These are phyloP conservation scores for Claviceps spartinae DNA, from an alignment of 2,329 filamentous ascomycete species.

Conservation along the genomic window DNA sequence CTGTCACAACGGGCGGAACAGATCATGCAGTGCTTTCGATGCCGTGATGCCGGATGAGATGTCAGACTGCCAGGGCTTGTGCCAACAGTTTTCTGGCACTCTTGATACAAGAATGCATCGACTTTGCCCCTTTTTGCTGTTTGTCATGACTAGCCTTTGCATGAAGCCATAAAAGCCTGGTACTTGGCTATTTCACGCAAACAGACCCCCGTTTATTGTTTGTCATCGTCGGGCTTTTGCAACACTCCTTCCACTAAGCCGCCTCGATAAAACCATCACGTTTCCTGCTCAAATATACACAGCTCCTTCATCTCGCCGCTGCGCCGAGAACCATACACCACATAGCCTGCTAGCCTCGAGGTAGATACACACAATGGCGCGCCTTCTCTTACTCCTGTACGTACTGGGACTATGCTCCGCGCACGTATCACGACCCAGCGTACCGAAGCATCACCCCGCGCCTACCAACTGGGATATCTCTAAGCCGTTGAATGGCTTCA, in stretches of 20 bases:
- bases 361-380: background rate
- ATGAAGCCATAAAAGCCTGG: too few species aligned
- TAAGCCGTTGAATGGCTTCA: constrained; percentile 23
- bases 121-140: background rate
- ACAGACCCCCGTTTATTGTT: background rate
- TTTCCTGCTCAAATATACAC: background rate
- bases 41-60: background rate
- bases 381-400: background rate
- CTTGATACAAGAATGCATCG: background rate
- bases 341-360: too few species aligned
- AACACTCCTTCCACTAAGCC: background rate
- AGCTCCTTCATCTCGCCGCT: too few species aligned
- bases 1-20: background rate
- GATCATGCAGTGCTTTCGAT: background rate
- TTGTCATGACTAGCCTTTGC: background rate
- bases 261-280: background rate
- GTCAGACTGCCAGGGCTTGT: background rate
- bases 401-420: constrained; percentile 6
- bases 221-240: background rate
- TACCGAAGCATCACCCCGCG: background rate
- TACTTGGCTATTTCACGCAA: background rate
- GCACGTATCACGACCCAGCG: background rate
- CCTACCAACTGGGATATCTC: constrained; percentile 18
- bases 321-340: too few species aligned
- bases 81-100: background rate